Conservation (phyloP, 805 yeast species). For the Barnettozyma sucrosica region DNA sequence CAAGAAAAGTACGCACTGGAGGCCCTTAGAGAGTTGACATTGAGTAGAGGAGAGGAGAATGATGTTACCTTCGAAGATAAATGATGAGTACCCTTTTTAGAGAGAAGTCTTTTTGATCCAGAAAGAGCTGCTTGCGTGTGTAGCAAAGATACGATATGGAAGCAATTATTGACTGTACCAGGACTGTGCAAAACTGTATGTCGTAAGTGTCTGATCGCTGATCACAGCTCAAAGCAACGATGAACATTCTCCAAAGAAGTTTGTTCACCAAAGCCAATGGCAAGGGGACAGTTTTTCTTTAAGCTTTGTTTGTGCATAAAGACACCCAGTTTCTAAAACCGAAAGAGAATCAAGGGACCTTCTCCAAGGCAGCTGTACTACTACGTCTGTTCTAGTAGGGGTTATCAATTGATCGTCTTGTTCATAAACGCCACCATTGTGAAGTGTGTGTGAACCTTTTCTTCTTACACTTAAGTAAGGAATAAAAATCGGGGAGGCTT, state of each 20-base stretch:
- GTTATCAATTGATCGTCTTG: no score
- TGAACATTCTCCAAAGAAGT: neutral
- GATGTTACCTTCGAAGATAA: constrained; percentile 5
- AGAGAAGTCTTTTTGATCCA: no score
- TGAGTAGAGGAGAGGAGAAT: constrained; percentile 7
- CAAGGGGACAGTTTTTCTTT: neutral
- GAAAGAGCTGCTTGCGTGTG: no score
- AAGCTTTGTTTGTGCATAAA: neutral
- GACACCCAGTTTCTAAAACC: neutral
- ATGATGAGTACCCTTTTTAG: neutral
- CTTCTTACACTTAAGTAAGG: no score
- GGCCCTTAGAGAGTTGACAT: constrained; percentile 4
- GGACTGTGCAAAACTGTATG: neutral
- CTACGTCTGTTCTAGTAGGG: no score
- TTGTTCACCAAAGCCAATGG: neutral
- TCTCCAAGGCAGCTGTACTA: no score
- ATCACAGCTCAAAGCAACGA: neutral
- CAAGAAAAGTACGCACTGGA: constrained; percentile 8
- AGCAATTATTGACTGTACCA: neutral
- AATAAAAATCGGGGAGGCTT: no score
- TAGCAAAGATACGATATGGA: neutral
- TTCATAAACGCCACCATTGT: no score
- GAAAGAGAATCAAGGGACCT: no score
- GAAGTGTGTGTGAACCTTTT: no score
- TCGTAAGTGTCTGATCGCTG: neutral